Evolutionary conservation across 192 early-diverging fungal species (phyloP), one percentile per base, ranked within the genome.

Genomic region (Fimicolochytrium jonesii): DNA sequence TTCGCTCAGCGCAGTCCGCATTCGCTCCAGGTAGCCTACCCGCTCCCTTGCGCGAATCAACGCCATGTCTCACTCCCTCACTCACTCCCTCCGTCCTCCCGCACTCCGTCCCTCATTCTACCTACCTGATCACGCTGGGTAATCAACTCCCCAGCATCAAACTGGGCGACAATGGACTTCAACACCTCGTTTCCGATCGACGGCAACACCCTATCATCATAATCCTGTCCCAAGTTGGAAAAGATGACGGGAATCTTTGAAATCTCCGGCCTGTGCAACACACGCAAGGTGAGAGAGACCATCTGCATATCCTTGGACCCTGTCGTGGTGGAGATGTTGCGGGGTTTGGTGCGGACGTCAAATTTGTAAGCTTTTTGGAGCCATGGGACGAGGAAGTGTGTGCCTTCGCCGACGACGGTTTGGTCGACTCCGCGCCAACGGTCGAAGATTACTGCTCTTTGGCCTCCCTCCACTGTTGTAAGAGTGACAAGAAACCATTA

Each of bases 241-340:
- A 95, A 96, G 70, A 99, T 89, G 37, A 69, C 67, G 15, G 90
- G 84, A 36, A 99, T 78, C 28, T 84, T 79, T 28, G 74, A 70
- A 59, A 87, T 72, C 50, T 88, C 88, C 10, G 96, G 96, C 30
- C 89, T 80, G 79, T 96, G 93, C 33, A 76, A 46, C 23, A 95
- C 91, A 79, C 92, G 89, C 45, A 95, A 79, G 53, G 92, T 95
- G 68, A 97, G 83, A 31, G 88, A 90, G 13, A 97, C 90, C 88
- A 91, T 93, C 68, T 99, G 96, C 96, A 99, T 96, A 73, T 99
- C 96, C 81, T 94, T 95, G 47, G 94, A 97, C 46, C 94, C 96
- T n/a, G 96, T 99, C 0, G 92, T 96, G 61, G 96, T 97, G 35
- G 92, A 91, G 70, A 99, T 99, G 78, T 96, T 89, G 64, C 96